Evolutionary conservation across 148 eudicot genomes (phyloP).

Genomic region (Rhododendron henanense): DNA sequence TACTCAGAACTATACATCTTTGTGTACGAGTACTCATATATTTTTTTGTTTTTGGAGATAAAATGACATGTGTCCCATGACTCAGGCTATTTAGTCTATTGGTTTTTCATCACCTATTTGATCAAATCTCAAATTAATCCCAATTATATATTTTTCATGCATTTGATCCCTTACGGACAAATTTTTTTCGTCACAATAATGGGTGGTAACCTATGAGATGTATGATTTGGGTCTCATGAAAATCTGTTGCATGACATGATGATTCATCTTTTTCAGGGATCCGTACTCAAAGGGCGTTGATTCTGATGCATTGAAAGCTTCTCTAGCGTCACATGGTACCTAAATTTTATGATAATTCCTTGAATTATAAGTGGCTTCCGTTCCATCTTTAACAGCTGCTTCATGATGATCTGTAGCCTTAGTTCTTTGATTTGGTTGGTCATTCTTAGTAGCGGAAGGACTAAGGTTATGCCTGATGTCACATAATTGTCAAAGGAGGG

Average conservation of each 20-base stretch:
- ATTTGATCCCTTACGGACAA: neutral
- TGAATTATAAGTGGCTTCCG: neutral
- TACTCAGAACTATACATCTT: neutral
- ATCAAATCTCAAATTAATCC: neutral
- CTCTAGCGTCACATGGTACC: constrained; percentile 19
- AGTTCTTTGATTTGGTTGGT: neutral
- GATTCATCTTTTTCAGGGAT: constrained; percentile 51
- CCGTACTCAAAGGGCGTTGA: constrained; percentile 48
- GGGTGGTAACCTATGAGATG: neutral
- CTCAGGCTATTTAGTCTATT: neutral
- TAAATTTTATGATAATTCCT: neutral
- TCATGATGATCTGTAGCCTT: neutral
- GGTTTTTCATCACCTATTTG: neutral
- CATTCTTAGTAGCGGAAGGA: neutral
- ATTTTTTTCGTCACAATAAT: neutral
- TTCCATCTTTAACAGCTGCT: neutral
- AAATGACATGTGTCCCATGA: neutral
- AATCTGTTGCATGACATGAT: constrained; percentile 7
- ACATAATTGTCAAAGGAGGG: neutral
- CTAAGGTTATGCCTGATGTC: neutral
- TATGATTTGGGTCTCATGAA: neutral
- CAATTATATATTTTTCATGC: neutral
- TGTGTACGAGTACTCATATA: neutral
- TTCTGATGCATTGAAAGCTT: constrained; percentile 20
- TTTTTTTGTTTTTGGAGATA: neutral